A percentile compares a stretch with the other conserved stretches of the same genome.
These are phyloP conservation scores for Picea glauca DNA, from an alignment of 75 land plant species.

Conservation along the genomic window DNA sequence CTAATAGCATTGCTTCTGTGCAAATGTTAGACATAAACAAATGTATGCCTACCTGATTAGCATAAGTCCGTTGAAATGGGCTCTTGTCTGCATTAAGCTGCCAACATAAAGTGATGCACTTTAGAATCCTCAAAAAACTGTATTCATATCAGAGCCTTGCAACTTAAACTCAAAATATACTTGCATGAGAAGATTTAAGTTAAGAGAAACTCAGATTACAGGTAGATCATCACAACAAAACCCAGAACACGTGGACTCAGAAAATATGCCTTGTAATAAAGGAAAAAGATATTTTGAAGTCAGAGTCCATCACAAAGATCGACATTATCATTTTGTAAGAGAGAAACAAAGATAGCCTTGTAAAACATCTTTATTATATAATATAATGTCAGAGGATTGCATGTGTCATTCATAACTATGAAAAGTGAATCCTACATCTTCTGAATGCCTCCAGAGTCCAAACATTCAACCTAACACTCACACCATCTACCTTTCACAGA, in stretches of 20 bases:
- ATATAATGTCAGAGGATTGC: no score
- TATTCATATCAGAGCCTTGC: not conserved
- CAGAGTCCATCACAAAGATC: not conserved
- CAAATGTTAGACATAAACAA: not conserved
- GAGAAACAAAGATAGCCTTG: not conserved
- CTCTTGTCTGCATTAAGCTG: constrained; percentile 68
- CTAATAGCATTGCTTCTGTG: not conserved
- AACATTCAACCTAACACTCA: no score
- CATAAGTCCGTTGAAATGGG: constrained; percentile 63
- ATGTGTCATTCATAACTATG: no score
- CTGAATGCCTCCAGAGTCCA: no score
- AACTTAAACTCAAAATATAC: not conserved
- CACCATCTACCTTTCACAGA: no score
- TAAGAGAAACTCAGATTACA: not conserved
- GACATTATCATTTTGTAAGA: not conserved
- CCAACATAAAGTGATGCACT: constrained; percentile 1
- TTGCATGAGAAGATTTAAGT: not conserved
- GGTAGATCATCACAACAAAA: not conserved
- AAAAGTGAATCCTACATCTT: no score
- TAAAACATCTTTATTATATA: not conserved
- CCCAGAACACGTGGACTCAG: not conserved
- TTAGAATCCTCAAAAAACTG: not conserved
- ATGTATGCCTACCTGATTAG: constrained; percentile 43
- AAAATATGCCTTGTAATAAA: not conserved
- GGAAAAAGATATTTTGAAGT: not conserved